phyloP scores from a whole-genome alignment of 2,329 filamentous ascomycete genomes.

The Gaeumannomyces sp. region DNA sequence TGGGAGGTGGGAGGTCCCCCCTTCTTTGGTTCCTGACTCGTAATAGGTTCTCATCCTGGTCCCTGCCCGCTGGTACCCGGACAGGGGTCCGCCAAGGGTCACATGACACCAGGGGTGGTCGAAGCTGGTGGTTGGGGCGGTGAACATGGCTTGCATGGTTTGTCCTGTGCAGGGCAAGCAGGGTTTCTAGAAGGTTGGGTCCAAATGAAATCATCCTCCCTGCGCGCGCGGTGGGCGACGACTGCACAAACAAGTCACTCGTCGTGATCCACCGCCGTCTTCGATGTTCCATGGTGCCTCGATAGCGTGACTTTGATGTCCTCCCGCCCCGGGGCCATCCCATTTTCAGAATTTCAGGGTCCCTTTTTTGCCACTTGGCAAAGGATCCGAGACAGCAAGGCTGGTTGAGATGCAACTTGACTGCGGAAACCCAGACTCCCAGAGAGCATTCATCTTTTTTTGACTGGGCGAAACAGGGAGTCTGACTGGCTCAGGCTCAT shows the following conservation, averaged over 20 bases:
- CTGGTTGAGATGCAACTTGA: not conserved
- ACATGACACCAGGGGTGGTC: not conserved
- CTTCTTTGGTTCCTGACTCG: not conserved
- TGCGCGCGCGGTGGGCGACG: no score
- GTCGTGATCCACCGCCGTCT: not conserved
- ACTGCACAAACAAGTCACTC: not conserved
- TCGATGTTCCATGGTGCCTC: not conserved
- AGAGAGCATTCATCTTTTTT: not conserved
- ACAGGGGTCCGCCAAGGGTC: not conserved
- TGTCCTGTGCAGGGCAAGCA: not conserved
- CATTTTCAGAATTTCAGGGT: not conserved
- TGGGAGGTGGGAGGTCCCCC: no score
- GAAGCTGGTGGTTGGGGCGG: not conserved
- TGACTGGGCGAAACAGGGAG: not conserved
- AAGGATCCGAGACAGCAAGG: not conserved
- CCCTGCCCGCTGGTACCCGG: not conserved
- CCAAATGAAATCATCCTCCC: not conserved
- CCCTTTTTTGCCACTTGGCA: not conserved
- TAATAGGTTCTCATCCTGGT: not conserved
- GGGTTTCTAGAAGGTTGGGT: not conserved
- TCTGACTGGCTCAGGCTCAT: not conserved
- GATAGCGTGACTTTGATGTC: not conserved
- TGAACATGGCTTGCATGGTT: constrained; percentile 1
- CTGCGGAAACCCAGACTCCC: not conserved
- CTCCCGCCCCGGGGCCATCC: not conserved